phyloP scores from a whole-genome alignment of 768 basidiomycete species.

The Mycena capillaripes region DNA sequence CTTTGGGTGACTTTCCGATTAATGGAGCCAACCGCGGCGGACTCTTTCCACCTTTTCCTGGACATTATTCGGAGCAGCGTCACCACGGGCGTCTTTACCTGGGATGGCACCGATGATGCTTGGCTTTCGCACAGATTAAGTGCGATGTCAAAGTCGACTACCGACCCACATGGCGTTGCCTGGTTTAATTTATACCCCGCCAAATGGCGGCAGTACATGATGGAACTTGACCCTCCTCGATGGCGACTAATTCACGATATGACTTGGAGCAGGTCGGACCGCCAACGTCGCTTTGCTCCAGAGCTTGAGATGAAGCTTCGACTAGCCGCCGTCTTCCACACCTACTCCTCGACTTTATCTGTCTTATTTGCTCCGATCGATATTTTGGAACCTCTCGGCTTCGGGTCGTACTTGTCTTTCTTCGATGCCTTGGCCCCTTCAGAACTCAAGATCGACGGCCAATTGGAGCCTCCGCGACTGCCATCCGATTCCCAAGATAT shows the following conservation, averaged over 20 bases:
- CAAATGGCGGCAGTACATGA: not conserved
- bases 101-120: constrained; percentile 1
- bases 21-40: not conserved
- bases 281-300: not conserved
- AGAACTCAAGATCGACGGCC: no score
- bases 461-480: no score
- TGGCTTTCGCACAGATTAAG: not conserved
- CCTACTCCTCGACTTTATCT: not conserved
- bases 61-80: not conserved
- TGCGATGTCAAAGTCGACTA: no score
- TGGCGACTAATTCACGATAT: not conserved
- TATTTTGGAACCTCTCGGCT: not conserved
- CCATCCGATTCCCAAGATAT: no score
- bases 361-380: not conserved
- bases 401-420: not conserved
- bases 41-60: not conserved
- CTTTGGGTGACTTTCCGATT: constrained; percentile 13
- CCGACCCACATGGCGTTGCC: no score
- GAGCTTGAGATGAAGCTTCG: not conserved
- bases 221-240: not conserved
- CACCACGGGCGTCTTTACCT: not conserved
- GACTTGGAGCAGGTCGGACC: not conserved
- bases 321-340: not conserved
- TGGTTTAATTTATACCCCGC: not conserved
- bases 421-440: no score